Conservation (phyloP, 2,329 filamentous ascomycete genomes). For the Nemania sp. region DNA sequence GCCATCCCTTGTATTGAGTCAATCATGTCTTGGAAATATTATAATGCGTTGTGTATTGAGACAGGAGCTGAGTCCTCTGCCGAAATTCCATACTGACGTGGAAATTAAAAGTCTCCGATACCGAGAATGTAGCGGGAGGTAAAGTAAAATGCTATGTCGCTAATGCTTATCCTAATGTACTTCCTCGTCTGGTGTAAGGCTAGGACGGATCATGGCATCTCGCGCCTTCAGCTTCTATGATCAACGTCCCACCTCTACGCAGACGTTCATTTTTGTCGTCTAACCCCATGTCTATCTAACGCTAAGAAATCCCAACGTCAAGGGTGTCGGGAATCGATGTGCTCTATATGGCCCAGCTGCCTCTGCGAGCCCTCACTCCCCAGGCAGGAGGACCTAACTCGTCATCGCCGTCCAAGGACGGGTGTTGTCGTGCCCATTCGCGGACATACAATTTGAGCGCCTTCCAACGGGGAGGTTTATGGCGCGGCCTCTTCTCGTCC, state of each 20-base stretch:
- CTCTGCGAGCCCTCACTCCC: slow-evolving; percentile 69
- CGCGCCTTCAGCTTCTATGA: neutral
- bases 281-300: slow-evolving; percentile 16
- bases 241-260: slow-evolving; percentile 7
- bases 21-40: neutral
- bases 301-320: slow-evolving; percentile 7
- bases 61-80: neutral
- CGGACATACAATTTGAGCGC: slow-evolving; percentile 82
- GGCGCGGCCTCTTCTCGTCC: slow-evolving; percentile 53
- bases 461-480: slow-evolving; percentile 69
- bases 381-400: slow-evolving; percentile 63
- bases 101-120: too few relatives aligned
- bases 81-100: neutral
- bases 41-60: neutral
- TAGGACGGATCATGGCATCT: neutral
- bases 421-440: slow-evolving; percentile 90
- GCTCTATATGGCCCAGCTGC: slow-evolving; percentile 71
- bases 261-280: slow-evolving; percentile 9
- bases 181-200: slow-evolving; percentile 1
- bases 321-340: neutral
- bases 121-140: neutral
- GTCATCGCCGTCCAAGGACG: slow-evolving; percentile 69
- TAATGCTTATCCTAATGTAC: slow-evolving; percentile 11
- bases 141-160: slow-evolving; percentile 6
- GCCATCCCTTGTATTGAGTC: too few relatives aligned